Evolutionary conservation across 2,329 filamentous ascomycete genomes (phyloP), one percentile per base, ranked within the genome.

Genomic region (Venturia asperata): DNA sequence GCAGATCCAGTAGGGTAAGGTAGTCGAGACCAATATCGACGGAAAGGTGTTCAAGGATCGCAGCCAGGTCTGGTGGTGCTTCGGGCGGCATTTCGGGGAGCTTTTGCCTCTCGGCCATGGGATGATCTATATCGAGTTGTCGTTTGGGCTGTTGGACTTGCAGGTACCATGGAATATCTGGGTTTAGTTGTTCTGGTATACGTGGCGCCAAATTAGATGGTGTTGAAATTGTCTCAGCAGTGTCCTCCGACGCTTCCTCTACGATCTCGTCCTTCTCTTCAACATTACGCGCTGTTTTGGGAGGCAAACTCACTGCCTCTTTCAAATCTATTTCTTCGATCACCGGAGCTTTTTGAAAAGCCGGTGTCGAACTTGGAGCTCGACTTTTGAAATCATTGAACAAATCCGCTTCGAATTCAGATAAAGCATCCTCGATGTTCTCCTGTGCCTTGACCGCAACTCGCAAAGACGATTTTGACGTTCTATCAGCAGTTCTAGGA

Each of bases 21-120:
- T 92, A 85, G 73, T 97, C 91, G 49, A 99, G 80, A 43, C 94
- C 94, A 69, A 96, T 85, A 39, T 96, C 90, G 67, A 92, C 85
- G 7, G 90, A 92, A 1, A 91, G 82, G 72, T 92, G 91, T 68
- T 91, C 82, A 39, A 97, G 79, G 64, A 97, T 81, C 2, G 87
- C 83, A 34, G 83, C 77, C 5, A 97, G 80, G 19, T 97, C 81
- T 0, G 83, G 78, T 0, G 94, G 94, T 0, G 91, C 79, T 66
- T 87, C 82, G 1, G 81, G 77, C 0, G 92, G 92, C 0, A 89
- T 77, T 21, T 83, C 79, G 39, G 87, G 87, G 24, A 90, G 78
- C 61, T 78, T 75, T 70, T 87, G 85, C 61, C 80, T 78, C 43
- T 82, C 77, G 62, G 80, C 78, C 49, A 84, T 71, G 4, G 78